Base-by-base conservation (phyloP, 2,329 filamentous ascomycete genomes). In the Gremmenia infestans region DNA sequence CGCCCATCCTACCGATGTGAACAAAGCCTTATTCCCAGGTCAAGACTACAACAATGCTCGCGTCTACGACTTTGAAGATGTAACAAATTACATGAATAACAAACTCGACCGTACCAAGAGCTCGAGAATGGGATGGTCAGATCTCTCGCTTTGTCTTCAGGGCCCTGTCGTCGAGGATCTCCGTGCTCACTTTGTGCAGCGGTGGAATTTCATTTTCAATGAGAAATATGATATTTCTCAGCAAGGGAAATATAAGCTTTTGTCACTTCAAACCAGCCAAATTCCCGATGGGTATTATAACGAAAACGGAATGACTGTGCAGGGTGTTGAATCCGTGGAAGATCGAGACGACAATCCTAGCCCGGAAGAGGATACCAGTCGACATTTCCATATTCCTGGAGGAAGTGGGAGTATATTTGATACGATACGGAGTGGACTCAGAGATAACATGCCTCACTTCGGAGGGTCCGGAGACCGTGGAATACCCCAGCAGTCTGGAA, bases 1-100 rank as follows among this genome's bases (percentile, higher is more conserved):
- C 53, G 86, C 85, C 14, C 91, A 96, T 68, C 90, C 91, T 0
- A 83, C 82, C 3, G 82, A 96, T 69, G 70, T 95, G 23, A 83
- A 90, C 56, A 76, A 81, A 25, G 90, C 89, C 45, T 72, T 96
- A 11, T 96, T 93, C 71, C 89, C 91, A 0, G 91, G 92, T 1
- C 92, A 96, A 68, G 92, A 96, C 66, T 96, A 89, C 76, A 96
- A 96, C 74, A 96, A 96, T 64, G 90, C 91, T 23, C 80, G 85
- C 51, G 84, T 95, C 36, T 88, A 88, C 69, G 92, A 94, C 71
- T 93, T 94, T 70, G 79, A 85, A 47, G 83, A 90, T 64, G 88
- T 93, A 19, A 59, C 59, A 11, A 81, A 94, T 59, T 95, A 87
- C 83, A 81, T 93, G 60, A 82, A 91, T 60, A 96, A 96, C 71